phyloP scores from a whole-genome alignment of 1,284 basidiomycete species.

The Trametes sp. region DNA sequence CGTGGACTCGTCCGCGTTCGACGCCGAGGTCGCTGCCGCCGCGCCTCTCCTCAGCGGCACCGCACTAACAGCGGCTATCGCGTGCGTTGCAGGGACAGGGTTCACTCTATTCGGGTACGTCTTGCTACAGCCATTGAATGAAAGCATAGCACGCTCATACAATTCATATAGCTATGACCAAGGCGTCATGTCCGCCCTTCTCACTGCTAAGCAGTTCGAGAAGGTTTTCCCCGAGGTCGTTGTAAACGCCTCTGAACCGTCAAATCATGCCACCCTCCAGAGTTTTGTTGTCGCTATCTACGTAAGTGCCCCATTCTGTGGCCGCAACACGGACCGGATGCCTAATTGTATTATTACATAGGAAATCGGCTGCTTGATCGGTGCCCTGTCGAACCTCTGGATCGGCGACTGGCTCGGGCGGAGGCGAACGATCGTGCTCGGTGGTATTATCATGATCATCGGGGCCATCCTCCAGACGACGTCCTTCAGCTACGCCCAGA shows the following conservation, averaged over 20 bases:
- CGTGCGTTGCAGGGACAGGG: conserved; percentile 61
- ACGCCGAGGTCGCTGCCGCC: conserved; percentile 33
- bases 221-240: conserved; percentile 57
- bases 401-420: conserved; percentile 62
- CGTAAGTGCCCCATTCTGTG: conserved; percentile 40
- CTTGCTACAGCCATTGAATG: too few relatives aligned
- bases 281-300: conserved; percentile 64
- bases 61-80: conserved; percentile 52
- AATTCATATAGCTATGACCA: conserved; percentile 60
- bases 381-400: conserved; percentile 61
- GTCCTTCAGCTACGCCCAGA: conserved; percentile 60
- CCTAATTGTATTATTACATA: conserved; percentile 28
- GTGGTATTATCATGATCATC: conserved; percentile 65
- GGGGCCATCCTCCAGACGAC: conserved; percentile 68
- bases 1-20: conserved; percentile 24
- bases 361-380: conserved; percentile 62
- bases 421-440: conserved; percentile 58
- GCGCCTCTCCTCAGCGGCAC: conserved; percentile 50
- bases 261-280: conserved; percentile 59
- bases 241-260: conserved; percentile 40
- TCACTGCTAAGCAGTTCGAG: conserved; percentile 62
- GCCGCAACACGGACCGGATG: neutral
- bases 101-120: conserved; percentile 65
- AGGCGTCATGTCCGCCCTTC: conserved; percentile 68
- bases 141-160: neutral